Conservation (phyloP, 2,329 filamentous ascomycete genomes). For the Xylariaceae sp. region DNA sequence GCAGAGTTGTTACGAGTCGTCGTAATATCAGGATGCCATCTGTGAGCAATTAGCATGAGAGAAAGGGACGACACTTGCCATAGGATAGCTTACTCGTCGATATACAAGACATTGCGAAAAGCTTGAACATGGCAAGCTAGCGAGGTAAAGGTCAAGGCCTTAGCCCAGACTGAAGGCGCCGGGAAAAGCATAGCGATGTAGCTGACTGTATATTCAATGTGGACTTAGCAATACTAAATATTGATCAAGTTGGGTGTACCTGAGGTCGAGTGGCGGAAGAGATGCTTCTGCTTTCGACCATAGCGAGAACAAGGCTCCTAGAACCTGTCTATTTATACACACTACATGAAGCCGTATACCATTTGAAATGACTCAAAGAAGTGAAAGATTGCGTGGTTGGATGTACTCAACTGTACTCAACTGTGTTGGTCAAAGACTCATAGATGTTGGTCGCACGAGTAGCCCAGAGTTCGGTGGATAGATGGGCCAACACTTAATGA, state of each 20-base stretch:
- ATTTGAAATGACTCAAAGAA: background rate
- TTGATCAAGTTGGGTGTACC: background rate
- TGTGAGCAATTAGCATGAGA: background rate
- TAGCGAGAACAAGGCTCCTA: background rate
- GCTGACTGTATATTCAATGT: background rate
- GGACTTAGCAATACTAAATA: background rate
- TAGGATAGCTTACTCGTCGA: slow-evolving; percentile 8
- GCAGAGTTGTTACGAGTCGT: background rate
- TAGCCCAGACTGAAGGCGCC: background rate
- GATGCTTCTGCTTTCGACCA: background rate
- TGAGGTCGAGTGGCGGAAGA: too few species aligned
- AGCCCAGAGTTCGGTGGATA: background rate
- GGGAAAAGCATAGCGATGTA: background rate
- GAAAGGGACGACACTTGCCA: background rate
- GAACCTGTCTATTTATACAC: too few species aligned
- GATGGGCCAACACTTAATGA: background rate
- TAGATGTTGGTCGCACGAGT: background rate
- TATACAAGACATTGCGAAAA: slow-evolving; percentile 15
- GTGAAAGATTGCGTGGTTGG: background rate
- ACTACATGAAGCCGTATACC: too few species aligned
- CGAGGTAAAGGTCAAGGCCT: background rate
- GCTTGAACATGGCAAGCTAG: background rate
- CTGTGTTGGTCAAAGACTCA: background rate
- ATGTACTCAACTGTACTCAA: too few species aligned
- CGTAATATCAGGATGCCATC: slow-evolving; percentile 4